Conservation (phyloP, 1,139 yeast species). For the Kodamaea fungicola region DNA sequence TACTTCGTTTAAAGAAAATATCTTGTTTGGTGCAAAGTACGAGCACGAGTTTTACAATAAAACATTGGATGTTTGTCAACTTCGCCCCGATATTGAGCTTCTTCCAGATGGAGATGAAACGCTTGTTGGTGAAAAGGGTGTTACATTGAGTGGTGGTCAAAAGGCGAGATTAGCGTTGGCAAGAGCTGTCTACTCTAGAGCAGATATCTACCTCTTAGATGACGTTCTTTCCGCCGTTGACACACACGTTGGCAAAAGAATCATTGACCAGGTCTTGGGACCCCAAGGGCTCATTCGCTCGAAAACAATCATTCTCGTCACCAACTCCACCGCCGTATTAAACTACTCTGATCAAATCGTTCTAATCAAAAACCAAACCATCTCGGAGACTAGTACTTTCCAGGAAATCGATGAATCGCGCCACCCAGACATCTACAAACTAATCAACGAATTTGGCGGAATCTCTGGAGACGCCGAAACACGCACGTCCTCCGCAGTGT, state of each 20-base stretch:
- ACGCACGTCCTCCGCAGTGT: neutral
- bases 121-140: slow-evolving; percentile 95
- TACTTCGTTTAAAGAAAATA: slow-evolving; percentile 86
- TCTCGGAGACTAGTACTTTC: slow-evolving; percentile 22
- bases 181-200: slow-evolving; percentile 92
- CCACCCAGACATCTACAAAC: slow-evolving; percentile 24
- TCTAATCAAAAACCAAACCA: slow-evolving; percentile 24
- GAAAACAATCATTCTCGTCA: slow-evolving; percentile 35
- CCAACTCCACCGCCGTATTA: slow-evolving; percentile 36
- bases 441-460: slow-evolving; percentile 24
- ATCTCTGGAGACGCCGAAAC: neutral
- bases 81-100: slow-evolving; percentile 64
- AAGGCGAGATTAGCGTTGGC: slow-evolving; percentile 92
- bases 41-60: slow-evolving; percentile 76
- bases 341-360: slow-evolving; percentile 28
- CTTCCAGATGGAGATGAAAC: slow-evolving; percentile 89
- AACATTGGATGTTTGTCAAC: slow-evolving; percentile 84
- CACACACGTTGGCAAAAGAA: slow-evolving; percentile 77
- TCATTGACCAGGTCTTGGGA: slow-evolving; percentile 31
- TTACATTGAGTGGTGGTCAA: slow-evolving; percentile 96
- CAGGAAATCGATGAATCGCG: slow-evolving; percentile 9
- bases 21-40: slow-evolving; percentile 79
- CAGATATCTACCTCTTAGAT: slow-evolving; percentile 85
- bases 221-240: slow-evolving; percentile 93
- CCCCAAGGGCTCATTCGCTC: slow-evolving; percentile 26